These are phyloP conservation scores for Boletus bicolor DNA, from an alignment of 768 basidiomycete genomes.

Conservation along the genomic window DNA sequence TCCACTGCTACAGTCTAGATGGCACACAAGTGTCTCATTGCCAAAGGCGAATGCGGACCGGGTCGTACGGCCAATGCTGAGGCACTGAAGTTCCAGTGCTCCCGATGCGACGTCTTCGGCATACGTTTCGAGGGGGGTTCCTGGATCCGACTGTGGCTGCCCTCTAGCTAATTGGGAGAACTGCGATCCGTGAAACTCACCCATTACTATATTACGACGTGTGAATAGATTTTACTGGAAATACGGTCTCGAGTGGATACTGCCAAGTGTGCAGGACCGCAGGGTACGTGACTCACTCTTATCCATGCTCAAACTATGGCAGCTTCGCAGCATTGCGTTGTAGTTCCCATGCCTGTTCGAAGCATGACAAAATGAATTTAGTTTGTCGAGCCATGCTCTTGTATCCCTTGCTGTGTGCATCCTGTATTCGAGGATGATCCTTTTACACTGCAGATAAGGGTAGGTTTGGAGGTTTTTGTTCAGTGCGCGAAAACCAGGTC, in stretches of 20 bases:
- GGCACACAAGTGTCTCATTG: not conserved
- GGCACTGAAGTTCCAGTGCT: not conserved
- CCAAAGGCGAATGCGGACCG: too few relatives aligned
- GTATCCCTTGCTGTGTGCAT: not conserved
- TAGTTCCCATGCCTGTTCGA: too few relatives aligned
- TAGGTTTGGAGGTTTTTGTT: not conserved
- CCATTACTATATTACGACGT: not conserved
- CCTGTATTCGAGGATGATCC: not conserved
- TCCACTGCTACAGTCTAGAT: not conserved
- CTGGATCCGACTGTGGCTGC: not conserved
- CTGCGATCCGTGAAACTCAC: not conserved
- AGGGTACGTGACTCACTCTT: not conserved
- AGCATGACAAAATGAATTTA: not conserved
- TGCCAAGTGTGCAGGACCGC: not conserved
- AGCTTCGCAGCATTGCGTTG: not conserved
- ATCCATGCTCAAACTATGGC: not conserved
- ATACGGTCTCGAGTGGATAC: not conserved
- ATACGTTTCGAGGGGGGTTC: not conserved
- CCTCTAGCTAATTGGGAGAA: not conserved
- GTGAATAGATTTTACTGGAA: not conserved
- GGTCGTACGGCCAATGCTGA: not conserved
- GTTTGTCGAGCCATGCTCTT: not conserved
- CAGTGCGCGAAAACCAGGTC: not conserved
- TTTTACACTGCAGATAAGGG: too few relatives aligned
- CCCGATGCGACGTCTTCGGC: not conserved